Percentiles rank a stretch among this genome's conserved stretches.
Evolutionary conservation across 306 rosid genomes (phyloP).

Genomic region (Vachellia pachyceras): DNA sequence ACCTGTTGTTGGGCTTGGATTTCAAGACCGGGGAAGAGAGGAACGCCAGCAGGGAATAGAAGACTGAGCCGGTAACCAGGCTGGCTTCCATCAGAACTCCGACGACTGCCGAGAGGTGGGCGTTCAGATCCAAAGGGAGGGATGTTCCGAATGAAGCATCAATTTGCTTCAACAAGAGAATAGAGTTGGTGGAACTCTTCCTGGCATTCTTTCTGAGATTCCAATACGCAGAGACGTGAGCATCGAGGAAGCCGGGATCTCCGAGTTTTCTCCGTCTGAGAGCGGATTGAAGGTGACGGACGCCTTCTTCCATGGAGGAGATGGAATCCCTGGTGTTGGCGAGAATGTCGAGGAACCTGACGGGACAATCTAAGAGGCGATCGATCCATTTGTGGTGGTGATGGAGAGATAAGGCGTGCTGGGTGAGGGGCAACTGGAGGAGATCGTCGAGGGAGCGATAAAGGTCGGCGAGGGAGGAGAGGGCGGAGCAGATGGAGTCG

Average conservation of each 20-base stretch:
- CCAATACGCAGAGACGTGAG: conserved; percentile 42
- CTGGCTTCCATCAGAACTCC: conserved; percentile 69
- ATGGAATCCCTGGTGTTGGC: conserved; percentile 57
- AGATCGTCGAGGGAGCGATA: conserved; percentile 58
- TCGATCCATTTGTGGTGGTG: conserved; percentile 63
- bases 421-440: conserved; percentile 60
- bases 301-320: conserved; percentile 49
- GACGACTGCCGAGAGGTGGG: conserved; percentile 54
- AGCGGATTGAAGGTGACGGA: conserved; percentile 59
- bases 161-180: conserved; percentile 49
- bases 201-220: conserved; percentile 53
- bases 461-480: conserved; percentile 55
- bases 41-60: conserved; percentile 55
- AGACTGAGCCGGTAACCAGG: conserved; percentile 50
- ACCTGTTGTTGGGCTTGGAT: conserved; percentile 54
- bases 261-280: conserved; percentile 59
- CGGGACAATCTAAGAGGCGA: conserved; percentile 60
- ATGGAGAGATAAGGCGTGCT: conserved; percentile 57
- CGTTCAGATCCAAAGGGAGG: conserved; percentile 43
- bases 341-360: conserved; percentile 61
- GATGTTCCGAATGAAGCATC: conserved; percentile 40
- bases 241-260: conserved; percentile 48
- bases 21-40: conserved; percentile 58
- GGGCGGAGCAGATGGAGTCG: conserved; percentile 44
- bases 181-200: conserved; percentile 47